Evolutionary conservation across 164 flowering plant genomes (phyloP), one percentile per base, ranked within the genome.

Genomic region (Akebia trifoliata): DNA sequence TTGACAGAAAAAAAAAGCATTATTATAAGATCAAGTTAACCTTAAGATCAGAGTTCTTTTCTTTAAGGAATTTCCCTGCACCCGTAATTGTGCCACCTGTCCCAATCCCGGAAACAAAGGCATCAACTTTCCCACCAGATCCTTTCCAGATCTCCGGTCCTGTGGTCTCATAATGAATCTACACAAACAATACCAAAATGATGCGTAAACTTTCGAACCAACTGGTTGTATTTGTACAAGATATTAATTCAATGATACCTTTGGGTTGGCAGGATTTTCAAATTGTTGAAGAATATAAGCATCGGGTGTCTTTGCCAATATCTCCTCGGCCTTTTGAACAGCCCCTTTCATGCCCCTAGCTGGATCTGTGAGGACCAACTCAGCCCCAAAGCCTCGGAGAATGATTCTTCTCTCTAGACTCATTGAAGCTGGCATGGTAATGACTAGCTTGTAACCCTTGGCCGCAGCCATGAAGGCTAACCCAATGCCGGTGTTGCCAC

Each of bases 131-230:
- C 42, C 85, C 96, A 24, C 69, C 75, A 0, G 91, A 54, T 24
- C 74, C 84, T 71, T 75, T 75, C 96, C 96, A 88, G 36, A 88
- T 77, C 72, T 88, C 93, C 17, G 94, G 96, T 48, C 96, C 96
- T 57, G 94, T 89, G 35, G 89, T 86, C 62, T 86, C 91, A 65
- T 84, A 86, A 64, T 85, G 96, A 49, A 82, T 65, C 96, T 88
- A 52, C 43, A 72, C 3, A 9, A 46, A 55, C 17, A 52, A 39
- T 9, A 39, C 14, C 25, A 3, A 50, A 20, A 4, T 6, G 22
- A 12, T 50, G 25, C 47, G 18, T 20, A 32, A 18, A 3, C 49
- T 17, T 10, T 58, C n/a, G 6, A 44, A 37, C 2, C 40, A 50
- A 14, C 6, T 22, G 34, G 31, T 46, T 32, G 22, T 47, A 43